Evolutionary conservation across 2,329 filamentous ascomycete genomes (phyloP).

Genomic region (Lasiodiplodia sp.): DNA sequence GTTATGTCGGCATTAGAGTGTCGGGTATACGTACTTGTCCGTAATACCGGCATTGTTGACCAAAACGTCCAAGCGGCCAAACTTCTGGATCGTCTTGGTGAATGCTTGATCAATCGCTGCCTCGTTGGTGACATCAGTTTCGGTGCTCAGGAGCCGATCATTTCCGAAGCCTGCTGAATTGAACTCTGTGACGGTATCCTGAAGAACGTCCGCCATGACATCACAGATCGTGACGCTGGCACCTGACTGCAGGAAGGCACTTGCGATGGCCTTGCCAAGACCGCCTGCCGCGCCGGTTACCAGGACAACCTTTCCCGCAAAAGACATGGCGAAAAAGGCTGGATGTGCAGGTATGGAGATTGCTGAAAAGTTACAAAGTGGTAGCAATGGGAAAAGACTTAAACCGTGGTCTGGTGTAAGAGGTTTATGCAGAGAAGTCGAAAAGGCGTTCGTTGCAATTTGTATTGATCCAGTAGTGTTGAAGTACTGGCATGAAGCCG

Average conservation of each 20-base stretch:
- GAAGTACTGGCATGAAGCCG: no score
- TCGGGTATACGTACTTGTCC: conserved; percentile 59
- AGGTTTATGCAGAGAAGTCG: no score
- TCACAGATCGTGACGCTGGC: conserved; percentile 46
- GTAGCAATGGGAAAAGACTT: no score
- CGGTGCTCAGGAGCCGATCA: conserved; percentile 32
- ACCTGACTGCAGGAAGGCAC: conserved; percentile 35
- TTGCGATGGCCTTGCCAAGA: conserved; percentile 27
- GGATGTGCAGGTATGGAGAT: not conserved
- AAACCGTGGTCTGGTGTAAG: no score
- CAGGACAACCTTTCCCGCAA: conserved; percentile 17
- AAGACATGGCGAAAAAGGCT: not conserved
- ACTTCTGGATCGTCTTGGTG: conserved; percentile 34
- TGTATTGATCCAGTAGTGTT: no score
- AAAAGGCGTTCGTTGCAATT: no score
- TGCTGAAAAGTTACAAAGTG: not conserved
- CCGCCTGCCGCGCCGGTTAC: conserved; percentile 27
- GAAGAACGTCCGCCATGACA: conserved; percentile 36
- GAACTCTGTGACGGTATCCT: not conserved
- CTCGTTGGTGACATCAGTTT: conserved; percentile 4
- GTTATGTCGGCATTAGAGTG: not conserved
- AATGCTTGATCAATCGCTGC: not conserved
- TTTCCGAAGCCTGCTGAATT: not conserved
- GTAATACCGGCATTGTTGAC: conserved; percentile 66
- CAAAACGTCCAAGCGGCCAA: conserved; percentile 58